Evolutionary conservation across 352 stramenopile genomes (phyloP).

Genomic region (Pythium coloratum): DNA sequence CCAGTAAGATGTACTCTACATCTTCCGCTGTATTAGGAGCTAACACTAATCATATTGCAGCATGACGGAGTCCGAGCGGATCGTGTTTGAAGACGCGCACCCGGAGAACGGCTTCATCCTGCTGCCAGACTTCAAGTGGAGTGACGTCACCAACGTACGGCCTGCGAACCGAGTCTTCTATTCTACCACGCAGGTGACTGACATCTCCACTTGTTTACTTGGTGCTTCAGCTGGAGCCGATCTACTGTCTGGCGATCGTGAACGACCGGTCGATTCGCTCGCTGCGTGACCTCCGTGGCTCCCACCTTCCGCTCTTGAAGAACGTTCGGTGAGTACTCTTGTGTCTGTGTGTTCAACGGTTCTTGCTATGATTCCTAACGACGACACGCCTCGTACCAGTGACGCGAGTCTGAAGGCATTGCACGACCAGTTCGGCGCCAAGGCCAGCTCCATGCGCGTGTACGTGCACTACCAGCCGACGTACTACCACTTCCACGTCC

Average conservation of each 20-base stretch:
- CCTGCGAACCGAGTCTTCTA: neutral
- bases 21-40: neutral
- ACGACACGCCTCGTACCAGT: conserved; percentile 22
- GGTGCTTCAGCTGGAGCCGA: conserved; percentile 56
- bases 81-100: conserved; percentile 76
- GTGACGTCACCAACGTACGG: conserved; percentile 57
- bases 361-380: neutral
- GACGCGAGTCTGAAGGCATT: conserved; percentile 60
- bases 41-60: conserved; percentile 26
- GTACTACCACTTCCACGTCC: conserved; percentile 89
- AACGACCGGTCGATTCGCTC: conserved; percentile 73
- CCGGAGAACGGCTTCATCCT: conserved; percentile 70
- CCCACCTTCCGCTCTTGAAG: conserved; percentile 61
- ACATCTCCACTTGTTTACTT: neutral
- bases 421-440: conserved; percentile 55
- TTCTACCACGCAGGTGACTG: neutral
- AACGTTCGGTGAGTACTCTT: conserved; percentile 59
- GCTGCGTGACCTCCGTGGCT: conserved; percentile 65
- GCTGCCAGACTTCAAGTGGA: conserved; percentile 87
- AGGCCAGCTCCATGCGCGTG: conserved; percentile 58
- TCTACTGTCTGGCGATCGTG: conserved; percentile 84
- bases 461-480: conserved; percentile 90
- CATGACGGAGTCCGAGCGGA: conserved; percentile 79
- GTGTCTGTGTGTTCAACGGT: neutral
- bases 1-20: conserved; percentile 50